A percentile compares a stretch with the other conserved stretches of the same genome.
These are phyloP conservation scores for Plasmodium gallinaceum DNA, from an alignment of 169 alveolate genomes.

Conservation along the genomic window DNA sequence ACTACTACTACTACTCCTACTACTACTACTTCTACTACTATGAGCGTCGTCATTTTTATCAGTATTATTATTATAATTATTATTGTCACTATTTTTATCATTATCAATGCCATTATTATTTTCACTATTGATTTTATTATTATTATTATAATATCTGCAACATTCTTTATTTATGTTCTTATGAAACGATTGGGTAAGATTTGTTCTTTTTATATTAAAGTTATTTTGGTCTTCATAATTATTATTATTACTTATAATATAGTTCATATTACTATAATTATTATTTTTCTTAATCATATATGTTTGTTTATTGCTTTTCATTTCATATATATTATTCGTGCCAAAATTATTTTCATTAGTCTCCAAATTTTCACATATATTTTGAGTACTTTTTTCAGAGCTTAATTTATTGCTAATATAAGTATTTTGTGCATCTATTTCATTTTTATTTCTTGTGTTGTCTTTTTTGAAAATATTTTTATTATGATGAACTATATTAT, in stretches of 20 bases:
- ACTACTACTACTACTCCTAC: background rate
- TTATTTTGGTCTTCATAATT: slow-evolving; percentile 7
- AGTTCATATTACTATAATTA: slow-evolving; percentile 14
- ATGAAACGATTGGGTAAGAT: slow-evolving; percentile 22
- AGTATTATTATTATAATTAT: background rate
- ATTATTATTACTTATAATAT: slow-evolving; percentile 7
- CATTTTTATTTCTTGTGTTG: slow-evolving; percentile 30
- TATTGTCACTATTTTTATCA: slow-evolving; percentile 1
- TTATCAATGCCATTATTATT: slow-evolving; percentile 16
- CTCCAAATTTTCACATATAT: slow-evolving; percentile 12
- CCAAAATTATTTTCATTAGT: slow-evolving; percentile 17
- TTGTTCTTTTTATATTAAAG: slow-evolving; percentile 12
- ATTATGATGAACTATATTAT: slow-evolving; percentile 8
- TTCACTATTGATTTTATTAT: slow-evolving; percentile 12
- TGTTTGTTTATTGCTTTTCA: background rate
- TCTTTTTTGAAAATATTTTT: slow-evolving; percentile 53
- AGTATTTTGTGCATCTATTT: slow-evolving; percentile 31
- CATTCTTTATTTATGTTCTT: slow-evolving; percentile 17
- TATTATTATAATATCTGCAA: slow-evolving; percentile 28
- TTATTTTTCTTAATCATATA: slow-evolving; percentile 25
- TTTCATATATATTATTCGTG: slow-evolving; percentile 27
- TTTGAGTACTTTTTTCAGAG: slow-evolving; percentile 9
- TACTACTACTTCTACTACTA: background rate
- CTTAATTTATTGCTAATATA: background rate
- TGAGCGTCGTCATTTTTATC: background rate